A percentile compares a stretch with the other conserved stretches of the same genome.
Evolutionary conservation across 768 basidiomycete species (phyloP).

Genomic region (Megacollybia marginata): DNA sequence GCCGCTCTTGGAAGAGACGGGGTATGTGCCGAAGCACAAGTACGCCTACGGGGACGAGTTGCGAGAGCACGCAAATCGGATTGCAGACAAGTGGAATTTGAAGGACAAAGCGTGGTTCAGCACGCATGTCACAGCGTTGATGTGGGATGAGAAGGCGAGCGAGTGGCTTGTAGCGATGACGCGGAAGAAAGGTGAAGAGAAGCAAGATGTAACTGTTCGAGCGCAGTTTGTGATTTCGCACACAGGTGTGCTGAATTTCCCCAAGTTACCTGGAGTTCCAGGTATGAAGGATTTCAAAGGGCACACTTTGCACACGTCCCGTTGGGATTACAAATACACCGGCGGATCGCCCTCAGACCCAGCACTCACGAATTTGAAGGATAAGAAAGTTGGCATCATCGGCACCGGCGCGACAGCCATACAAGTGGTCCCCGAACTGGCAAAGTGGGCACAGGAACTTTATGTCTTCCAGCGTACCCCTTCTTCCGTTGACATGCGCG

Average conservation of each 20-base stretch:
- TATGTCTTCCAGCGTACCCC: no score
- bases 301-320: constrained; percentile 11
- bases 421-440: no score
- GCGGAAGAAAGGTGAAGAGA: not conserved
- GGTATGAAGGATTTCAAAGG: no score
- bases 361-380: constrained; percentile 5
- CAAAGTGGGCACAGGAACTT: no score
- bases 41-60: constrained; percentile 11
- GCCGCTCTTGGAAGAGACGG: constrained; percentile 13
- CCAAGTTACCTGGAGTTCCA: no score
- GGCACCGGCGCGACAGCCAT: no score
- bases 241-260: no score
- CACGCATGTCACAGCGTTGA: not conserved
- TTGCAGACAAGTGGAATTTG: constrained; percentile 9
- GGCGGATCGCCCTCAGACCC: no score
- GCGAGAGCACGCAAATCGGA: constrained; percentile 8
- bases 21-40: constrained; percentile 9
- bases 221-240: no score
- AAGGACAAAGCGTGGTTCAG: constrained; percentile 7
- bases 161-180: not conserved
- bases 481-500: no score
- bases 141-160: not conserved
- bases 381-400: no score
- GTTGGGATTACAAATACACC: constrained; percentile 9
- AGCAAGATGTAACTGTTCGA: not conserved